These are phyloP conservation scores for Volvariella surrecta DNA, from an alignment of 1,284 basidiomycete genomes.

Conservation along the genomic window DNA sequence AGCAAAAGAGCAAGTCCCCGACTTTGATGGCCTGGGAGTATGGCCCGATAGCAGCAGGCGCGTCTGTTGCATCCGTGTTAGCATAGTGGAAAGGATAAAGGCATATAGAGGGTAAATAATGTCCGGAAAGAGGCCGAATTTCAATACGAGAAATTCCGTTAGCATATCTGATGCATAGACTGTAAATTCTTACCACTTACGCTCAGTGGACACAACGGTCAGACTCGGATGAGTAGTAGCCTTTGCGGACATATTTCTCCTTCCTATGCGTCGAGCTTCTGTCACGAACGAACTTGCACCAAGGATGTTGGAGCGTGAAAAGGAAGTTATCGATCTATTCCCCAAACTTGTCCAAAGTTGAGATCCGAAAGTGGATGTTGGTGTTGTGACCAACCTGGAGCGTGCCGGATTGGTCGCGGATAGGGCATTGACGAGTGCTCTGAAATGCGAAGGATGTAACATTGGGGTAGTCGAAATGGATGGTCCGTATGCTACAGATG, in stretches of 20 bases:
- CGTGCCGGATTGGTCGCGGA: no score
- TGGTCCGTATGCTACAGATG: no score
- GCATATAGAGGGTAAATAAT: neutral
- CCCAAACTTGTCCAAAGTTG: no score
- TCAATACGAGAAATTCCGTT: neutral
- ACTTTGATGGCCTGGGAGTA: constrained; percentile 87
- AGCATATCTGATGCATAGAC: neutral
- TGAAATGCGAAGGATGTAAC: no score
- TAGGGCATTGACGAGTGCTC: no score
- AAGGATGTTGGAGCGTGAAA: constrained; percentile 6
- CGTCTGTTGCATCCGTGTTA: constrained; percentile 37
- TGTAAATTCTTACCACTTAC: constrained; percentile 19
- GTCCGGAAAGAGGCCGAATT: no score
- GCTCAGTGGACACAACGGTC: constrained; percentile 42
- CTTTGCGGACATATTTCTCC: constrained; percentile 27
- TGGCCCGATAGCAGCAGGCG: constrained; percentile 83
- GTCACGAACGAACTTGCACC: constrained; percentile 11
- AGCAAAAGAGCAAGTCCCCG: constrained; percentile 83
- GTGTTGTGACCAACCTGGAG: no score
- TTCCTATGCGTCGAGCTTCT: no score
- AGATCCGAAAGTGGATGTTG: no score
- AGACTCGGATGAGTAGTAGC: constrained; percentile 44
- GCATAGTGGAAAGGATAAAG: neutral
- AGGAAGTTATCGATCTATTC: neutral
- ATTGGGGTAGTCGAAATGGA: no score